Conservation (phyloP, 495 filamentous ascomycete genomes). For the Penicillium ucsense region DNA sequence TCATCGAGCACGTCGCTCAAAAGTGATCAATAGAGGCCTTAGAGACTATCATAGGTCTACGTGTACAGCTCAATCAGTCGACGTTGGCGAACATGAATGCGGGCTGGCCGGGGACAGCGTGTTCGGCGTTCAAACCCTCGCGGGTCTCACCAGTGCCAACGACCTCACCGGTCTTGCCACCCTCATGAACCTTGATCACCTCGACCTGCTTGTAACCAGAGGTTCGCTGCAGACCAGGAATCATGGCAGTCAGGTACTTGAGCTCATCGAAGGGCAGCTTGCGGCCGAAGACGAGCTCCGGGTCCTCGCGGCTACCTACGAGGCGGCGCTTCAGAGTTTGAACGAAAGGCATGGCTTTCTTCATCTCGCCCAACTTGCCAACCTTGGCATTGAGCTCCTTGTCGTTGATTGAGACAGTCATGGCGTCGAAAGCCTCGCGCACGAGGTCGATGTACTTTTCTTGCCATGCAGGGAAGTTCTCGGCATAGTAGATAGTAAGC, state of each 20-base stretch:
- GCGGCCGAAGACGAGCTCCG: constrained; percentile 61
- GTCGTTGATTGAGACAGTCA: constrained; percentile 55
- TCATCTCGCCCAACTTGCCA: constrained; percentile 77
- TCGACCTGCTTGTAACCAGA: constrained; percentile 55
- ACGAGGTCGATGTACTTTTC: constrained; percentile 80
- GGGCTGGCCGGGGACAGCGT: constrained; percentile 69
- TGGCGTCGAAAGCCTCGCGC: constrained; percentile 49
- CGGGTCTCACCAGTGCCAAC: constrained; percentile 46
- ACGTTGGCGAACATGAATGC: constrained; percentile 74
- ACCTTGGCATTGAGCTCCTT: constrained; percentile 68
- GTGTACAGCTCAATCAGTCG: neutral
- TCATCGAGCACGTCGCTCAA: constrained; percentile 17
- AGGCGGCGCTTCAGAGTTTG: constrained; percentile 77
- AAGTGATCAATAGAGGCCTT: too few species aligned
- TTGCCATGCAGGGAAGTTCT: constrained; percentile 79
- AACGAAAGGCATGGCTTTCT: constrained; percentile 97
- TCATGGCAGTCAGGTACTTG: constrained; percentile 52
- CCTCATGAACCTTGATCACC: constrained; percentile 58
- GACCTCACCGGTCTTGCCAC: constrained; percentile 53
- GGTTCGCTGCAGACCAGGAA: constrained; percentile 48
- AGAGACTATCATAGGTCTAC: too few species aligned
- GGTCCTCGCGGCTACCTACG: constrained; percentile 42
- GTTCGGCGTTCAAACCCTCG: constrained; percentile 49
- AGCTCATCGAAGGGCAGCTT: constrained; percentile 83
- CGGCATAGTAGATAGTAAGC: constrained; percentile 76